phyloP scores from a whole-genome alignment of 306 rosid species.

The Dryas drummondii region DNA sequence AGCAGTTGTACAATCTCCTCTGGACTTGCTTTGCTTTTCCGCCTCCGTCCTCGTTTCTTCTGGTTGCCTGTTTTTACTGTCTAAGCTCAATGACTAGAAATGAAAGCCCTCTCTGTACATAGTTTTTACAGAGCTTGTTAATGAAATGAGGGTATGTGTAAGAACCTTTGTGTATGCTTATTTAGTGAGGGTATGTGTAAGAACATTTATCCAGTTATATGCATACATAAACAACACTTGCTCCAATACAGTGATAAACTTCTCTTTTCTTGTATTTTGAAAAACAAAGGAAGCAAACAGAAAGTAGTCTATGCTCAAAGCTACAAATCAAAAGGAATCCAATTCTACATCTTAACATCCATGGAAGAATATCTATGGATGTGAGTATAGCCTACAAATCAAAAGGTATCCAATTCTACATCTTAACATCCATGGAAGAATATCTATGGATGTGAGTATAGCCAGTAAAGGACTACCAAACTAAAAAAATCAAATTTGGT shows the following conservation, averaged over 20 bases:
- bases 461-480: neutral
- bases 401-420: neutral
- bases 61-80: constrained; percentile 64
- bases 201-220: neutral
- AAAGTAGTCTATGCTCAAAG: neutral
- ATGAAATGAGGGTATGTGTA: neutral
- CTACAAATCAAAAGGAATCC: too few species aligned
- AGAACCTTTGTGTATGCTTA: neutral
- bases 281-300: neutral
- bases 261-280: too few species aligned
- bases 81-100: constrained; percentile 57
- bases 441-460: neutral
- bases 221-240: neutral
- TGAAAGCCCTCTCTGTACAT: constrained; percentile 3
- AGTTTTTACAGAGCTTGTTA: neutral
- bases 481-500: neutral
- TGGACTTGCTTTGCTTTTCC: constrained; percentile 86
- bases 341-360: too few species aligned
- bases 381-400: neutral
- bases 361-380: too few species aligned
- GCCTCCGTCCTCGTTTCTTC: constrained; percentile 82
- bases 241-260: neutral
- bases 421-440: neutral
- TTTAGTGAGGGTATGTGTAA: neutral
- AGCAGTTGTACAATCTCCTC: constrained; percentile 62